Evolutionary conservation across 2,329 filamentous ascomycete genomes (phyloP).

Genomic region (Aspergillus oerlinghausenensis): DNA sequence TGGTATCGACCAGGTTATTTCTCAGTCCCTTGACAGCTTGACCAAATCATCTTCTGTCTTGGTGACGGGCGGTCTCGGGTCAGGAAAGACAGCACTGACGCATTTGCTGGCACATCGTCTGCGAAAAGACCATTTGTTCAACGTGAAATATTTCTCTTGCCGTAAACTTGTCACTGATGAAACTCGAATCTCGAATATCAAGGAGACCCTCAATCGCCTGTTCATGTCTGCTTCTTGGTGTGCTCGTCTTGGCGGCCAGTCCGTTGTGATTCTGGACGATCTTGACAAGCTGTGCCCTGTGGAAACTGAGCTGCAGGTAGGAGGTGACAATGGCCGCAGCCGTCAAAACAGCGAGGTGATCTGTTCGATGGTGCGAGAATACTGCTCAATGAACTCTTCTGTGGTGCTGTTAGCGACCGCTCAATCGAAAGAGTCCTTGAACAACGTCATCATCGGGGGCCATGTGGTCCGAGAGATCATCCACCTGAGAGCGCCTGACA

Average conservation of each 20-base stretch:
- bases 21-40: constrained; percentile 69
- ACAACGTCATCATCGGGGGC: constrained; percentile 83
- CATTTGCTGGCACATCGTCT: constrained; percentile 71
- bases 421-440: constrained; percentile 86
- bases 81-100: constrained; percentile 80
- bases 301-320: constrained; percentile 90
- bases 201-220: constrained; percentile 75
- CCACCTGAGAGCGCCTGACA: constrained; percentile 83
- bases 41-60: constrained; percentile 84
- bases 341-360: constrained; percentile 88
- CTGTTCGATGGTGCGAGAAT: constrained; percentile 75
- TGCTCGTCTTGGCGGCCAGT: constrained; percentile 74
- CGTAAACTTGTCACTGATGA: constrained; percentile 86
- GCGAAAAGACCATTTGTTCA: constrained; percentile 68
- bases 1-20: constrained; percentile 74
- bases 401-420: constrained; percentile 88
- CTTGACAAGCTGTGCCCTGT: constrained; percentile 87
- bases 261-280: constrained; percentile 86
- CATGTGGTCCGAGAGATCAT: constrained; percentile 92
- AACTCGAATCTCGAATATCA: constrained; percentile 81
- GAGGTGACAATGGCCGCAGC: constrained; percentile 88
- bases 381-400: constrained; percentile 72
- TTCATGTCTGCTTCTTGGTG: constrained; percentile 93
- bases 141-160: constrained; percentile 82
- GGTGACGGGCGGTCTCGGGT: constrained; percentile 80